phyloP scores from a whole-genome alignment of 2,329 filamentous ascomycete species.

The Pyrenophora tritici-repentis region DNA sequence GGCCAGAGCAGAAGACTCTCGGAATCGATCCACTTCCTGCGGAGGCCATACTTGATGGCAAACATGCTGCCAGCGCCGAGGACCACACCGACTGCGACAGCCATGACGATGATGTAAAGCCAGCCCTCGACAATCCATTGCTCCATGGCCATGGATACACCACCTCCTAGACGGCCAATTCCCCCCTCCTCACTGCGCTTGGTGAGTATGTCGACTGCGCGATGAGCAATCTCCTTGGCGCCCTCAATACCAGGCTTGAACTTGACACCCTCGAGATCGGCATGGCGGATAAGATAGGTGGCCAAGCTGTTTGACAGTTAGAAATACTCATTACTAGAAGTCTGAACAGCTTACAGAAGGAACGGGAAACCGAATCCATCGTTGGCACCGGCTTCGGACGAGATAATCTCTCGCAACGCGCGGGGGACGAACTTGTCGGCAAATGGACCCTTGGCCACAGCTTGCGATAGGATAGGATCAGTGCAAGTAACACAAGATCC shows the following conservation, averaged over 20 bases:
- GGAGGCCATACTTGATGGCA: slow-evolving; percentile 48
- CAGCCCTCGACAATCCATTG: slow-evolving; percentile 66
- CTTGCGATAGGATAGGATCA: slow-evolving; percentile 66
- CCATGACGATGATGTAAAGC: slow-evolving; percentile 63
- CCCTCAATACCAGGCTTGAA: slow-evolving; percentile 24
- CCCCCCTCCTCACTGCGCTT: slow-evolving; percentile 33
- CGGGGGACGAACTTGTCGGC: slow-evolving; percentile 65
- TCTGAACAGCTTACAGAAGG: slow-evolving; percentile 41
- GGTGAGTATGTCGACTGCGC: slow-evolving; percentile 4
- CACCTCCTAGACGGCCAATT: slow-evolving; percentile 59
- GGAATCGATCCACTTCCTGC: slow-evolving; percentile 56
- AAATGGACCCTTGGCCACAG: slow-evolving; percentile 66
- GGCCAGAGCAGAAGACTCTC: slow-evolving; percentile 59
- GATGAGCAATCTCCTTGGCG: slow-evolving; percentile 1
- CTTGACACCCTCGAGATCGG: slow-evolving; percentile 41
- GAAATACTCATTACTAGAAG: neutral
- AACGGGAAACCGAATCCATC: slow-evolving; percentile 68
- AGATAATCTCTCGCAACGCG: slow-evolving; percentile 64
- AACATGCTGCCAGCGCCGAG: slow-evolving; percentile 57
- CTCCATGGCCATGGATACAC: slow-evolving; percentile 57
- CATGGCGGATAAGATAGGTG: slow-evolving; percentile 61
- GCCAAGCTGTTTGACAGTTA: slow-evolving; percentile 49
- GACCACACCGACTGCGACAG: slow-evolving; percentile 58
- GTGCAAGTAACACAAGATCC: slow-evolving; percentile 66
- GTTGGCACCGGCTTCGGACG: slow-evolving; percentile 65